Evolutionary conservation across 2,329 filamentous ascomycete species (phyloP).

Genomic region (Aspergillus sp.): DNA sequence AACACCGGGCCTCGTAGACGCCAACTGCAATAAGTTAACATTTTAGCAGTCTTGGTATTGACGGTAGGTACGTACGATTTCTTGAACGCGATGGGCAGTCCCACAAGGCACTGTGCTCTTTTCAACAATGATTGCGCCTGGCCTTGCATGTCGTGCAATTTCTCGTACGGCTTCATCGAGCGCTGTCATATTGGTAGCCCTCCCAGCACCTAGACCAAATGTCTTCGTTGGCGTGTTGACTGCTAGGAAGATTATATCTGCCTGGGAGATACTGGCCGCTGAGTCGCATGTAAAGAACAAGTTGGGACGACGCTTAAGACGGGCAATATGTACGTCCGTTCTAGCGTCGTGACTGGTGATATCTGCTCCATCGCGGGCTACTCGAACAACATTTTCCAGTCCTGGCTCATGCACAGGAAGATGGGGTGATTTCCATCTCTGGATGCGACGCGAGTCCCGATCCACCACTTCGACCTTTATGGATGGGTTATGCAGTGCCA

Average conservation of each 20-base stretch:
- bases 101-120: slow-evolving; percentile 76
- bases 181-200: slow-evolving; percentile 67
- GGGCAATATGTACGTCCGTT: slow-evolving; percentile 12
- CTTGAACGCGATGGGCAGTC: slow-evolving; percentile 65
- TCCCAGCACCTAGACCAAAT: slow-evolving; percentile 63
- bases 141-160: slow-evolving; percentile 62
- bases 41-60: not conserved
- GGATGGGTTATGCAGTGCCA: slow-evolving; percentile 68
- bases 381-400: slow-evolving; percentile 62
- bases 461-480: slow-evolving; percentile 73
- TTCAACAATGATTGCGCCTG: slow-evolving; percentile 71
- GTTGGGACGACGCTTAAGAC: slow-evolving; percentile 55
- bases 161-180: slow-evolving; percentile 66
- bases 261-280: slow-evolving; percentile 56
- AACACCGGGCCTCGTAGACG: slow-evolving; percentile 51
- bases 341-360: not conserved
- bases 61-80: slow-evolving; percentile 50
- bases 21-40: slow-evolving; percentile 12
- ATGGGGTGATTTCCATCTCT: slow-evolving; percentile 67
- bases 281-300: slow-evolving; percentile 70
- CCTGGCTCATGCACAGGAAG: slow-evolving; percentile 74
- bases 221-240: slow-evolving; percentile 78
- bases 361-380: slow-evolving; percentile 31
- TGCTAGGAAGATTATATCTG: slow-evolving; percentile 69
- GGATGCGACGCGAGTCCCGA: slow-evolving; percentile 60